These are phyloP conservation scores for Golubevia sp. DNA, from an alignment of 1,284 basidiomycete genomes.

Conservation along the genomic window DNA sequence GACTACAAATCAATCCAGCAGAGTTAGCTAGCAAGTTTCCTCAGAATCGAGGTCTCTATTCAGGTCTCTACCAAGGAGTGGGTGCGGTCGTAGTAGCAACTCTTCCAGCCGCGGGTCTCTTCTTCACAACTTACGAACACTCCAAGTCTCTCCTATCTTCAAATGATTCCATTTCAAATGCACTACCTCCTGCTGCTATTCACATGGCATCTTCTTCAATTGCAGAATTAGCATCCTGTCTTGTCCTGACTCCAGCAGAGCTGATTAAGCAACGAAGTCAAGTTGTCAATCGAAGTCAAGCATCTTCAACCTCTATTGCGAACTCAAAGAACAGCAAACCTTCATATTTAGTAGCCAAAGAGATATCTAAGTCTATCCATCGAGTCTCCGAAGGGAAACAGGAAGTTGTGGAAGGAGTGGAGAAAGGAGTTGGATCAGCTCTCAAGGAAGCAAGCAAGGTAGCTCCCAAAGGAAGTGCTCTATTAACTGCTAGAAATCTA, in stretches of 20 bases:
- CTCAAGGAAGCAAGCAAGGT: neutral
- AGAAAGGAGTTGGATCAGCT: neutral
- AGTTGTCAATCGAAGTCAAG: constrained; percentile 30
- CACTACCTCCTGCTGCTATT: constrained; percentile 11
- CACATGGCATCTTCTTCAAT: constrained; percentile 34
- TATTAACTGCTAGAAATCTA: neutral
- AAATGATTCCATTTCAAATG: constrained; percentile 18
- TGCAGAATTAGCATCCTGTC: constrained; percentile 43
- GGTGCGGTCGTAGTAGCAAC: constrained; percentile 19
- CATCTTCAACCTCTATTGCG: neutral
- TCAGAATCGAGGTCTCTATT: constrained; percentile 8
- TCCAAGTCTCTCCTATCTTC: constrained; percentile 28
- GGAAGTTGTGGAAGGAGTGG: neutral
- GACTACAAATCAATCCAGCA: constrained; percentile 10
- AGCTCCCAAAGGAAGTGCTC: neutral
- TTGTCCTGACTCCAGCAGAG: constrained; percentile 44
- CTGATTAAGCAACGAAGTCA: constrained; percentile 49
- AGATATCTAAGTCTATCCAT: neutral
- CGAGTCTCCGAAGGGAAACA: neutral
- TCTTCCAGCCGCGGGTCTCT: constrained; percentile 29
- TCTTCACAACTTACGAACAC: constrained; percentile 46
- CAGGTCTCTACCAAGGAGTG: constrained; percentile 19
- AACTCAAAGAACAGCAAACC: neutral
- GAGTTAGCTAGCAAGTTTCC: constrained; percentile 13
- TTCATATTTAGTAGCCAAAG: neutral